Base-by-base conservation (phyloP, 108 stramenopile genomes). In the Chaetoceros tenuissimus region DNA sequence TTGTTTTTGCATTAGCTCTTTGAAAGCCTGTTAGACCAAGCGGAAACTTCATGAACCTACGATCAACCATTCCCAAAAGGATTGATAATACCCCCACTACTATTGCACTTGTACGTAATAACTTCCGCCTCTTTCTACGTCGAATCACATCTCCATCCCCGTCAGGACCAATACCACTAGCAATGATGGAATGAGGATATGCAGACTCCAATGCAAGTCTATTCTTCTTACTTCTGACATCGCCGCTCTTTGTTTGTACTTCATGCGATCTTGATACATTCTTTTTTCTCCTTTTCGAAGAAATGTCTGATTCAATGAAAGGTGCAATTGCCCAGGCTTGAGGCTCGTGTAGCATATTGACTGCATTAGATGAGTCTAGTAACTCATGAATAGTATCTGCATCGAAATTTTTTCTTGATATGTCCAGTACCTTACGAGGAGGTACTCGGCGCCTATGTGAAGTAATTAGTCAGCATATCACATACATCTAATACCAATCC, bases 401-500 rank as follows among this genome's bases (percentile, higher is more conserved):
- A 0, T 47, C 52, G 59, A 79, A 84, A 50, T 88, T 88, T 1
- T 71, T 58, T 45, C 55, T 54, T 0, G 90, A 79, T n/a, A 86
- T 55, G 17, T 51, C 60, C n/a, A 80, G 47, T 2, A 92, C 55
- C 34, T 73, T 79, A 8, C 72, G 66, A 19, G 90, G 90, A 24
- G 90, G 90, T 55, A 87, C 75, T 28, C 77, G 78, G 34, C 75
- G 74, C 75, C 70, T 76, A 51, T 34, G 27, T 48, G n/a, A 17
- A 28, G 29, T 23, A 19, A 49, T 19, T 2, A 22, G 47, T 24
- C 24, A 3, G 57, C 16, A n/a, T n/a, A n/a, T n/a, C 18, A 64
- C 18, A 44, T 8, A 5, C 22, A 44, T 29, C 17, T 19, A 5
- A 2, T 31, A 55, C 23, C 23, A 5, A 52, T 2, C 10, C 16